phyloP scores from a whole-genome alignment of 768 basidiomycete species.

The Russula olivacea region DNA sequence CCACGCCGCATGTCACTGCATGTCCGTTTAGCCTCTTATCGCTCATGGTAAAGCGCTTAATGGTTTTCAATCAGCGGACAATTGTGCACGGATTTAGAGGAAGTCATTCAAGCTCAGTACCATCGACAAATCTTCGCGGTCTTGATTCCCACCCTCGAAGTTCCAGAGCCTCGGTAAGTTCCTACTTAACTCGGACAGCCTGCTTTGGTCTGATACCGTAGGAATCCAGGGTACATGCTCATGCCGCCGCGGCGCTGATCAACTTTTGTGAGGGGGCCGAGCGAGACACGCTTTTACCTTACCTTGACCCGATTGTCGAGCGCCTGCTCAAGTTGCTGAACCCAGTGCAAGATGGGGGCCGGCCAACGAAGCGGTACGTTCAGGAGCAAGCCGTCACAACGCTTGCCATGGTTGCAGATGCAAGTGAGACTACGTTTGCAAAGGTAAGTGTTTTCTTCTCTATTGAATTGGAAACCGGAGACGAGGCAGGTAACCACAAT shows the following conservation, averaged over 20 bases:
- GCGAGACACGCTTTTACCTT: slow-evolving; percentile 63
- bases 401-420: slow-evolving; percentile 84
- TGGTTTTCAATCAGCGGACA: slow-evolving; percentile 54
- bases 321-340: slow-evolving; percentile 62
- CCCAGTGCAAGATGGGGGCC: slow-evolving; percentile 37
- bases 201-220: not conserved
- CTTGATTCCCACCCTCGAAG: slow-evolving; percentile 67
- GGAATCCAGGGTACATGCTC: slow-evolving; percentile 64
- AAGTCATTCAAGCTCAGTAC: slow-evolving; percentile 67
- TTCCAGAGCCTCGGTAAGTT: slow-evolving; percentile 62
- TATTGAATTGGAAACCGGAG: not conserved
- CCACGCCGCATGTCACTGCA: slow-evolving; percentile 81
- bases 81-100: slow-evolving; percentile 83
- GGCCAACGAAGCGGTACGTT: slow-evolving; percentile 55
- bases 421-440: slow-evolving; percentile 70
- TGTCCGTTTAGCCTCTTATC: slow-evolving; percentile 39
- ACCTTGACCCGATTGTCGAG: slow-evolving; percentile 75
- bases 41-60: not conserved
- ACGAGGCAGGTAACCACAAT: not conserved
- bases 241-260: slow-evolving; percentile 82
- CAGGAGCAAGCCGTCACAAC: slow-evolving; percentile 88
- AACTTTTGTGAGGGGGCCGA: slow-evolving; percentile 89
- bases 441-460: slow-evolving; percentile 41
- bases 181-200: not conserved
- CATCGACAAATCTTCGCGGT: slow-evolving; percentile 64